These are phyloP conservation scores for Botryotinia convoluta DNA, from an alignment of 2,329 filamentous ascomycete genomes.

Conservation along the genomic window DNA sequence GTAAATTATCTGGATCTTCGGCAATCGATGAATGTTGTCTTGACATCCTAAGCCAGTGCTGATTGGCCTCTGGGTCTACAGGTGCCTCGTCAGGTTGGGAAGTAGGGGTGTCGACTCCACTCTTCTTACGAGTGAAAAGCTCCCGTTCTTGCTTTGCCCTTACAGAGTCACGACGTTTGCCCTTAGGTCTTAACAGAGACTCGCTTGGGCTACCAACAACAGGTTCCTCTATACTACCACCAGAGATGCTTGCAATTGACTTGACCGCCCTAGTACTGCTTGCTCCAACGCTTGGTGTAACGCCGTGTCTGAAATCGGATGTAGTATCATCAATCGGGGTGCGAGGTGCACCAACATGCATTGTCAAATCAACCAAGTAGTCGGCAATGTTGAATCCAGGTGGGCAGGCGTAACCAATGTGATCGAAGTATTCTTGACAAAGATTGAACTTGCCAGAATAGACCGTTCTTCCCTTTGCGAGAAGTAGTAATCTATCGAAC, in stretches of 20 bases:
- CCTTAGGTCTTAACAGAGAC: constrained; percentile 62
- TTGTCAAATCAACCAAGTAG: constrained; percentile 94
- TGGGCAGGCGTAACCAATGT: constrained; percentile 87
- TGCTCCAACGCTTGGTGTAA: constrained; percentile 68
- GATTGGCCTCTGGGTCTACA: constrained; percentile 44
- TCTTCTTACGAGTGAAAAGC: constrained; percentile 80
- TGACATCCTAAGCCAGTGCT: constrained; percentile 59
- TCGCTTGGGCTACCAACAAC: constrained; percentile 56
- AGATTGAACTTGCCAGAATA: constrained; percentile 88
- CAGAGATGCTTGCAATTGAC: constrained; percentile 82
- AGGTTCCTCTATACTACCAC: constrained; percentile 66
- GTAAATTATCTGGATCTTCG: constrained; percentile 68
- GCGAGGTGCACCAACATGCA: constrained; percentile 74
- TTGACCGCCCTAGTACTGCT: constrained; percentile 88
- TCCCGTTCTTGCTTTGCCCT: constrained; percentile 84
- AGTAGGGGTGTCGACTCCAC: constrained; percentile 59
- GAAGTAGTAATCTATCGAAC: constrained; percentile 88
- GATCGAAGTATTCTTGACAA: constrained; percentile 91
- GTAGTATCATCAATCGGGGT: constrained; percentile 55
- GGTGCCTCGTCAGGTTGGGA: constrained; percentile 59
- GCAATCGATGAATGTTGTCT: constrained; percentile 55
- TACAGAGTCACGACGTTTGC: constrained; percentile 75
- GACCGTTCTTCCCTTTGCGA: constrained; percentile 85
- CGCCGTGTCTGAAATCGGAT: constrained; percentile 59
- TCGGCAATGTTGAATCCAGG: constrained; percentile 98